phyloP scores from a whole-genome alignment of 805 yeast genomes.

The Kodamaea lidongshanica region DNA sequence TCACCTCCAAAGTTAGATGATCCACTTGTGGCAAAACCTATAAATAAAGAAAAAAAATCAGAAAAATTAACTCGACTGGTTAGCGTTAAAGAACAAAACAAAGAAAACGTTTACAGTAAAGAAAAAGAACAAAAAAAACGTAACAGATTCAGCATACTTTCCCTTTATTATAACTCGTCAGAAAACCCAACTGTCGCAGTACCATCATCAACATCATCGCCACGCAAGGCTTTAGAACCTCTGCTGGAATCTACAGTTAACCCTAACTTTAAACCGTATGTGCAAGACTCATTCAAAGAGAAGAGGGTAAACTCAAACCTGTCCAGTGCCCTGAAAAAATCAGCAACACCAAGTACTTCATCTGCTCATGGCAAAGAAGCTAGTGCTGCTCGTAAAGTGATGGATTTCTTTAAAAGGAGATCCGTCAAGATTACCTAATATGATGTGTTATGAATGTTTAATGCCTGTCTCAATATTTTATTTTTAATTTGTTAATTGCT shows the following conservation, averaged over 20 bases:
- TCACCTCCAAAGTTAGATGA: conserved; percentile 5
- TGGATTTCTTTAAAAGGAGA: conserved; percentile 73
- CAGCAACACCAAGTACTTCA: conserved; percentile 19
- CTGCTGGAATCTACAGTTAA: too few relatives aligned
- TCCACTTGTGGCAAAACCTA: conserved; percentile 3
- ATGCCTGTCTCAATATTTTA: conserved; percentile 1
- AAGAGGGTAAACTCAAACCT: conserved; percentile 24
- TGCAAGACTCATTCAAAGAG: conserved; percentile 14
- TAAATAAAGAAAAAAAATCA: conserved; percentile 2
- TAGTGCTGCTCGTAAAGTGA: conserved; percentile 70
- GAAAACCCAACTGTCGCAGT: conserved; percentile 5
- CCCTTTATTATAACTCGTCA: conserved; percentile 31
- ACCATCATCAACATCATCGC: conserved; percentile 4
- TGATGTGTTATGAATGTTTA: conserved; percentile 2
- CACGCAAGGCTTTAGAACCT: conserved; percentile 29
- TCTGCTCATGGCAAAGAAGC: conserved; percentile 45
- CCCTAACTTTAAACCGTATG: too few relatives aligned
- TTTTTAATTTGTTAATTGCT: conserved; percentile 3
- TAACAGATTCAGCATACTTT: conserved; percentile 39
- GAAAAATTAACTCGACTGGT: too few relatives aligned
- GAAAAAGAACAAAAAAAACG: conserved; percentile 25
- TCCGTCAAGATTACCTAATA: conserved; percentile 25
- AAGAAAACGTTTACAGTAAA: conserved; percentile 21
- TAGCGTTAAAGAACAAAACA: conserved; percentile 14
- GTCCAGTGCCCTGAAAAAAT: conserved; percentile 23